Evolutionary conservation across 176 grass and related monocot species (phyloP), one percentile per base, ranked within the genome.

Genomic region (Oryza longistaminata): DNA sequence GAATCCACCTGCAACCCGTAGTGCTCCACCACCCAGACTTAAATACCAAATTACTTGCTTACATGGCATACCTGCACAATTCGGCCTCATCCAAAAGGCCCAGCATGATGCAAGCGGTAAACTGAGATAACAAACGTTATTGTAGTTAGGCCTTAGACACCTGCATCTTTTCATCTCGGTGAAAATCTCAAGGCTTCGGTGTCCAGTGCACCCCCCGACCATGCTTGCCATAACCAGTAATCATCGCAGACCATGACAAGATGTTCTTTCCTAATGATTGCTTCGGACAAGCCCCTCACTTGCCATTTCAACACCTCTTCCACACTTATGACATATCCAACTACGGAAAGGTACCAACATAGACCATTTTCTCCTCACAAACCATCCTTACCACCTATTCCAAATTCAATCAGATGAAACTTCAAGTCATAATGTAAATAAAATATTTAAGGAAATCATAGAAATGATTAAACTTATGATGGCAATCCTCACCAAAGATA

Each of bases 321-420:
- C 94, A 88, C 94, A 94, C 77, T 97, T 97, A 84, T 87, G 76
- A 97, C 94, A 97, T 97, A 88, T 94, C 94, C n/a, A 11, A 97
- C 89, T 44, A 97, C 75, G 64, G 92, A 88, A 71, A n/a, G n/a
- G 94, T 97, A 35, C 94, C 94, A 19, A 94, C 87, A 55, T 94
- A 94, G 31, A 92, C 82, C n/a, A 87, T 97, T 84, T 45, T 80
- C 85, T n/a, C n/a, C 90, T 94, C 92, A n/a, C 74, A 97, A 97
- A 29, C 92, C 80, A 90, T 85, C 40, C 94, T 81, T 66, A 97
- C 80, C 62, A 94, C 91, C 91, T 93, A n/a, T n/a, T 74, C 46
- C 26, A 52, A 89, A 75, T 66, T 80, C 58, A 39, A 67, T 81
- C 60, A 66, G 53, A 86, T 24, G 14, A 83, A 66, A 53, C 22